Evolutionary conservation across 371 early-diverging fungal species (phyloP), one percentile per base, ranked within the genome.

Genomic region (Haplosporangium sp.): DNA sequence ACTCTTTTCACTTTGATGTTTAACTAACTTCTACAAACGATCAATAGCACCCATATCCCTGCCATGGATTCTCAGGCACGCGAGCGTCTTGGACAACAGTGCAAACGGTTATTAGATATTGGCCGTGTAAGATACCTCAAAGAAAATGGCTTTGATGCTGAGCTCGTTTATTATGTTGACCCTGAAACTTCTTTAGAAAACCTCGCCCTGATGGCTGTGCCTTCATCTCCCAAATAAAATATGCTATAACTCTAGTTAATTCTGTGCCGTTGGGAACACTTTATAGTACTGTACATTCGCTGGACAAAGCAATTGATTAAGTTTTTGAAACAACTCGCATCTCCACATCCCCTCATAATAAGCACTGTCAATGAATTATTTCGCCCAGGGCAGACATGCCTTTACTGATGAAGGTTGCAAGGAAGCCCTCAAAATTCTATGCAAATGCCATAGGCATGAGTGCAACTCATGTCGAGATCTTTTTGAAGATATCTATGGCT

Each of bases 91-190:
- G 95, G 97, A 0, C 88, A 87, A 60, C 87, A 88, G 66, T 92
- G 88, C 77, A 97, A 97, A 71, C 86, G 96, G 17, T 74, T 94
- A 13, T 40, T 95, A 57, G 94, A 94, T 67, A 74, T 86, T 38
- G 95, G 94, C 10, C 84, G 95, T 52, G 81, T 87, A 3, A 71
- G 86, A n/a, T 93, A 85, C 48, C 72, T 91, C 20, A 77, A 89
- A 62, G 68, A 82, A 38, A 72, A 83, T 58, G 90, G 91, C 0
- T 90, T 92, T 61, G 82, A 89, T 62, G 86, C 85, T 2, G 85
- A 89, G 59, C 83, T 94, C 9, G 89, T 93, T 4, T 90, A 93
- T 71, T 94, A 93, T 77, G 90, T 89, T 17, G 87, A 89, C 61
- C 75, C 83, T 63, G 76, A 84, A n/a, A 87, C 90, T 5, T 92